Percentiles rank a stretch among this genome's conserved stretches.
These are phyloP conservation scores for Stereocaulon alpinum DNA, from an alignment of 495 filamentous ascomycete species.

Conservation along the genomic window DNA sequence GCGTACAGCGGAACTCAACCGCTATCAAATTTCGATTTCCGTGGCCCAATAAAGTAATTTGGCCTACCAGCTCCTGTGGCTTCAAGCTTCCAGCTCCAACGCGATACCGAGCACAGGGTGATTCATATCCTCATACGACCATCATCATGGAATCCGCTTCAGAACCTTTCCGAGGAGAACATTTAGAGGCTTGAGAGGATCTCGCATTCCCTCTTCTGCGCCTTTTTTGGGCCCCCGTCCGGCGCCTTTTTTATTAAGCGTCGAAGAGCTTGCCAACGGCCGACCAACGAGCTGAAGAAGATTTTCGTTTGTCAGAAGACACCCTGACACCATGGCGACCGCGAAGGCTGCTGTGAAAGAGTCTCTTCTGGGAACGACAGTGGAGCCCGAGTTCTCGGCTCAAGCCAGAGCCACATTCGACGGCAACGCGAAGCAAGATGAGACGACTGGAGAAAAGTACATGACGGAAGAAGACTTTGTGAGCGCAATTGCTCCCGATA, in stretches of 20 bases:
- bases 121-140: not conserved
- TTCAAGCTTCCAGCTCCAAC: not conserved
- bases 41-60: not conserved
- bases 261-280: not conserved
- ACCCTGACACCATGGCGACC: slow-evolving; percentile 34
- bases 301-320: not conserved
- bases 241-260: not conserved
- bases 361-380: slow-evolving; percentile 55
- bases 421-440: slow-evolving; percentile 65
- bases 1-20: not conserved
- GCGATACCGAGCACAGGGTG: not conserved
- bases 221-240: too few species aligned
- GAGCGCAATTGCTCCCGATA: slow-evolving; percentile 74
- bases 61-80: not conserved
- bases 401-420: slow-evolving; percentile 64
- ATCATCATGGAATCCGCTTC: not conserved
- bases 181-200: too few species aligned
- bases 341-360: slow-evolving; percentile 69
- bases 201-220: too few species aligned
- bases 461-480: slow-evolving; percentile 82
- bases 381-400: slow-evolving; percentile 50
- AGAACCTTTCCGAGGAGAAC: not conserved
- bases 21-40: not conserved
- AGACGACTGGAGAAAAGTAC: slow-evolving; percentile 61
- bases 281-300: not conserved